Conservation (phyloP, 2,329 filamentous ascomycete species). For the Talaromyces sp. region DNA sequence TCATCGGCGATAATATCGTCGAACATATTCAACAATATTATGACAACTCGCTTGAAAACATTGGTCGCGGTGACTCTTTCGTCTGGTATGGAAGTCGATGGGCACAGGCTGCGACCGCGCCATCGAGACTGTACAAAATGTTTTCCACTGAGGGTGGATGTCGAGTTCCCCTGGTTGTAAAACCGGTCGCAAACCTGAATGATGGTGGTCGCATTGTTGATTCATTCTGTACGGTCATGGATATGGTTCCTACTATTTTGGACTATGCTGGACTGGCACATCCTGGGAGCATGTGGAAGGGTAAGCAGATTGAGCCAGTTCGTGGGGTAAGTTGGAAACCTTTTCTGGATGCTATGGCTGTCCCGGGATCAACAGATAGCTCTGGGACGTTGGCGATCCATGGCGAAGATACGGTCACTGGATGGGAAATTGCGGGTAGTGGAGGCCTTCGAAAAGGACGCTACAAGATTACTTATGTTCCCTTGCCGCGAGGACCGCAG, state of each 20-base stretch:
- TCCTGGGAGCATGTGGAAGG: slow-evolving; percentile 2
- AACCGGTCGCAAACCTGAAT: not conserved
- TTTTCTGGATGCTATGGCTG: slow-evolving; percentile 5
- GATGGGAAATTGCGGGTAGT: slow-evolving; percentile 8
- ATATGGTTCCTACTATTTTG: slow-evolving; percentile 8
- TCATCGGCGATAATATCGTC: slow-evolving; percentile 46
- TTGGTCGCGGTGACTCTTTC: slow-evolving; percentile 35
- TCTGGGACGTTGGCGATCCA: slow-evolving; percentile 1
- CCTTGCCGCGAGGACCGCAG: slow-evolving; percentile 6
- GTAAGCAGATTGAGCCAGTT: slow-evolving; percentile 1
- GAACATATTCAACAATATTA: slow-evolving; percentile 49
- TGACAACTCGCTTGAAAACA: slow-evolving; percentile 52
- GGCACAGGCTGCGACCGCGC: slow-evolving; percentile 9
- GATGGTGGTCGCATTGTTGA: slow-evolving; percentile 4
- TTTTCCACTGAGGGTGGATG: slow-evolving; percentile 7
- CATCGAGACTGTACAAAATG: slow-evolving; percentile 8
- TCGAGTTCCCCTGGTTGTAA: slow-evolving; percentile 7
- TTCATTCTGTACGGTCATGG: slow-evolving; percentile 10
- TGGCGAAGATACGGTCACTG: slow-evolving; percentile 3
- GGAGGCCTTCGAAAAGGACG: slow-evolving; percentile 6
- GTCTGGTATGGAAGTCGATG: slow-evolving; percentile 10
- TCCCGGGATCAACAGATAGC: not conserved
- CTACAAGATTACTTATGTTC: slow-evolving; percentile 10
- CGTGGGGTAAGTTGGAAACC: slow-evolving; percentile 6
- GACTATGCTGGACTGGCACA: slow-evolving; percentile 8